Evolutionary conservation across 306 rosid genomes (phyloP).

Genomic region (Prunus persica): Prunus_persica_NCBIv2 NC_034016.1:20294501-20295000

Average conservation of each 20-base stretch:
- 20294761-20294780: neutral
- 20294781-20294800: neutral
- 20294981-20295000: no score
- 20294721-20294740: no score
- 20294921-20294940: no score
- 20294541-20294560: neutral
- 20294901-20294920: no score
- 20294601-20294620: neutral
- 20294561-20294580: neutral
- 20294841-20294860: no score
- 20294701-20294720: neutral
- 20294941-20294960: no score
- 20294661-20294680: neutral
- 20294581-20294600: neutral
- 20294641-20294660: neutral
- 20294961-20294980: no score
- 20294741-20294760: no score
- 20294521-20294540: neutral
- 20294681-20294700: neutral
- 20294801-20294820: no score
- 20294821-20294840: no score
- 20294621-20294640: neutral
- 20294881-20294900: no score
- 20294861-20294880: no score
- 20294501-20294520: constrained; percentile 7